Conservation (phyloP, 108 stramenopile species). For the Skeletonema menzelii region DNA sequence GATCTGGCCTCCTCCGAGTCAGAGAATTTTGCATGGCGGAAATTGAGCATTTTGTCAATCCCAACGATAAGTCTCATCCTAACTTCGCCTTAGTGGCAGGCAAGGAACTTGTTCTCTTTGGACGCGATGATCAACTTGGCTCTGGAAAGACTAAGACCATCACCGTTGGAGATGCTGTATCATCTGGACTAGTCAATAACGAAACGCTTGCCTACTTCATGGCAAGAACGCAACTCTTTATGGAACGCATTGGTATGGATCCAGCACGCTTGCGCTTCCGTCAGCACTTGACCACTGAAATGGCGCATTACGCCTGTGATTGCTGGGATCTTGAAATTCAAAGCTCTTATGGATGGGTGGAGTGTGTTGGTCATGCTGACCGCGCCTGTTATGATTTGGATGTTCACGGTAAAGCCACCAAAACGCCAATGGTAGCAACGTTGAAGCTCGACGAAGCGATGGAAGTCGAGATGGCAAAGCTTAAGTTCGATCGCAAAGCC, state of each 20-base stretch:
- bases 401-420: constrained; percentile 95
- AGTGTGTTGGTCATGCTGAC: constrained; percentile 99
- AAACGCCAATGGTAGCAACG: constrained; percentile 93
- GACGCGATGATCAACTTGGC: constrained; percentile 95
- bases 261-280: constrained; percentile 92
- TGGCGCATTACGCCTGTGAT: constrained; percentile 99
- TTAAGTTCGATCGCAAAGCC: constrained; percentile 88
- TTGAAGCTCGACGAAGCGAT: constrained; percentile 79
- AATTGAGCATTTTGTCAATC: constrained; percentile 99
- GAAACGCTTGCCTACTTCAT: constrained; percentile 99
- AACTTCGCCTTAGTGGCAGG: constrained; percentile 86
- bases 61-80: constrained; percentile 96
- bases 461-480: constrained; percentile 84
- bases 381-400: constrained; percentile 98
- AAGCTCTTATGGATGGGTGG: constrained; percentile 98
- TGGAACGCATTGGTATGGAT: constrained; percentile 98
- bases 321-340: constrained; percentile 99
- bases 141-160: constrained; percentile 93
- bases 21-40: constrained; percentile 99
- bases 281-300: constrained; percentile 99
- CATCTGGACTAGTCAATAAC: constrained; percentile 94
- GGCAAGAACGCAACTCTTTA: constrained; percentile 97
- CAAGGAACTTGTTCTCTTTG: constrained; percentile 90
- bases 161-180: constrained; percentile 92
- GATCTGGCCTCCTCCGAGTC: constrained; percentile 96